Evolutionary conservation across 768 basidiomycete species (phyloP).

Genomic region (Trametes elegans): DNA sequence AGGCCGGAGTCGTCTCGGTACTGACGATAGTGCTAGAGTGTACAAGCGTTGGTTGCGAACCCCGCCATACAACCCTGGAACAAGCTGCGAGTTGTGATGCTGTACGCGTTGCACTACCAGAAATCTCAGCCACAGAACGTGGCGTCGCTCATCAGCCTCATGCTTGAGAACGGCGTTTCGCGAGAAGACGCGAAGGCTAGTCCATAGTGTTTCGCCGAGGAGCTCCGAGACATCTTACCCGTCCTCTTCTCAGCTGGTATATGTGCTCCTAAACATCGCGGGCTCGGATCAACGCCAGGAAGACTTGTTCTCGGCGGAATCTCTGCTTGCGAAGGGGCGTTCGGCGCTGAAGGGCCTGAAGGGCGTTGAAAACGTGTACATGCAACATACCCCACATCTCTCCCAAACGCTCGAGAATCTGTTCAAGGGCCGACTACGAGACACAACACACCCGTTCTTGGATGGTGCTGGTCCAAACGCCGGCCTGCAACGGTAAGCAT

Average conservation of each 20-base stretch:
- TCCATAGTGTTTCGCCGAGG: not conserved
- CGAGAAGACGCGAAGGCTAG: conserved; percentile 73
- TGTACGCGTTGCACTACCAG: conserved; percentile 94
- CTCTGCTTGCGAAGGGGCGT: conserved; percentile 89
- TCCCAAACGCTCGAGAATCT: conserved; percentile 89
- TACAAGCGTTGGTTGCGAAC: conserved; percentile 76
- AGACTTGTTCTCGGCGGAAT: conserved; percentile 94
- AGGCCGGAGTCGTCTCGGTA: not conserved
- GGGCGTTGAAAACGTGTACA: conserved; percentile 99
- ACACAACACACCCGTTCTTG: conserved; percentile 88
- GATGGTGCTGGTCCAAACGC: conserved; percentile 69
- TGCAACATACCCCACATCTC: conserved; percentile 92
- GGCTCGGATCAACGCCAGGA: conserved; percentile 97
- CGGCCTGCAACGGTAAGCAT: conserved; percentile 66
- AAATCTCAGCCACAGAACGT: conserved; percentile 84
- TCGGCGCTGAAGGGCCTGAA: conserved; percentile 95
- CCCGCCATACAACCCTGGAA: conserved; percentile 67
- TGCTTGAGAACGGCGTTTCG: conserved; percentile 73
- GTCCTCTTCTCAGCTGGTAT: conserved; percentile 66
- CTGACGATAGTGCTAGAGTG: conserved; percentile 48
- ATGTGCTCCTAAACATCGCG: conserved; percentile 88
- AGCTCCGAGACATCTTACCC: conserved; percentile 9
- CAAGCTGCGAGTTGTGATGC: conserved; percentile 86
- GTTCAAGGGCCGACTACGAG: conserved; percentile 81
- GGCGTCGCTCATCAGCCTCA: conserved; percentile 68